Evolutionary conservation across 148 eudicot species (phyloP).

Genomic region (Spergularia bocconei): DNA sequence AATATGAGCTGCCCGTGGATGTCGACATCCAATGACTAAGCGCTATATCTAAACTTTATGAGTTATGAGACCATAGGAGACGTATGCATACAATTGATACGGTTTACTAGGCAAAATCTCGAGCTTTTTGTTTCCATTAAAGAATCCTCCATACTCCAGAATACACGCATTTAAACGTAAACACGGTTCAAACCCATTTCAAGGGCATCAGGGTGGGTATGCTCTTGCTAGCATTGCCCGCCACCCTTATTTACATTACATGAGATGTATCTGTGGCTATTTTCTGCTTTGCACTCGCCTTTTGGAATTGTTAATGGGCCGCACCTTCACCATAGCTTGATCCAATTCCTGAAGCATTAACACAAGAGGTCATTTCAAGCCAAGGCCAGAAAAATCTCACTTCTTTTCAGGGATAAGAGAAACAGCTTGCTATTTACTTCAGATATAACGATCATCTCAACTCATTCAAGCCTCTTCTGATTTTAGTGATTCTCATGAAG

Average conservation of each 20-base stretch:
- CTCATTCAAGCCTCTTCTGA: no score
- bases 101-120: no score
- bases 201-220: slow-evolving; percentile 13
- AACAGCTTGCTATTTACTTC: background rate
- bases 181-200: slow-evolving; percentile 6
- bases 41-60: no score
- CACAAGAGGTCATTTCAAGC: background rate
- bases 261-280: slow-evolving; percentile 15
- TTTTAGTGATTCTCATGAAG: no score
- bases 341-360: slow-evolving; percentile 54
- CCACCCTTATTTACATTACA: slow-evolving; percentile 15
- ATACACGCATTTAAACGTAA: background rate
- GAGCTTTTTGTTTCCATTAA: no score
- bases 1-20: no score
- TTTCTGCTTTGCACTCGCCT: slow-evolving; percentile 40
- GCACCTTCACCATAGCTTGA: slow-evolving; percentile 63
- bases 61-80: no score
- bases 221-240: background rate
- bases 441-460: background rate
- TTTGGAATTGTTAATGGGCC: slow-evolving; percentile 75
- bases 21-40: no score
- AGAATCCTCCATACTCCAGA: no score
- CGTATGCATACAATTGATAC: no score
- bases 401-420: background rate
- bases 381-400: background rate